Conservation (phyloP, 1,139 yeast species). For the Kurtzmaniella quercitrusa region DNA sequence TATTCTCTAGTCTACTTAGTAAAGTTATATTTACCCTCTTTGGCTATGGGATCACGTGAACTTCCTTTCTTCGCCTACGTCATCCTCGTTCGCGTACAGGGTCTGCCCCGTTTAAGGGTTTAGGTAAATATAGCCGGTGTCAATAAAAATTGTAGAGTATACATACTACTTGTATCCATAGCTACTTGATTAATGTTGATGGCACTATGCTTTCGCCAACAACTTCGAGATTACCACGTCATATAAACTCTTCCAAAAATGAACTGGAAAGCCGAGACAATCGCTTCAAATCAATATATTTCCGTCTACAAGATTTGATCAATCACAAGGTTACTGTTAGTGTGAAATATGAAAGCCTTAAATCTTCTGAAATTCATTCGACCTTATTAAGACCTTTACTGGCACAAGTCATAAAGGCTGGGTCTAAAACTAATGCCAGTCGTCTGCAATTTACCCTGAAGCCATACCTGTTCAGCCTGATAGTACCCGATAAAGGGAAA, state of each 20-base stretch:
- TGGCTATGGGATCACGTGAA: neutral
- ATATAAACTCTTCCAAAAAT: neutral
- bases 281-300: constrained; percentile 17
- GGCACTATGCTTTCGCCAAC: neutral
- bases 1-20: too few relatives aligned
- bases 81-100: neutral
- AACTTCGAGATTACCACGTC: neutral
- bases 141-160: neutral
- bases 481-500: constrained; percentile 5
- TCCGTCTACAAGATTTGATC: constrained; percentile 32
- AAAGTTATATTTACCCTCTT: too few relatives aligned
- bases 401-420: constrained; percentile 23
- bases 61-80: neutral
- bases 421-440: constrained; percentile 12
- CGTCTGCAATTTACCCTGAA: neutral
- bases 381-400: constrained; percentile 50
- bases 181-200: neutral
- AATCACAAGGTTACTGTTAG: constrained; percentile 42
- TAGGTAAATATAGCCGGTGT: neutral
- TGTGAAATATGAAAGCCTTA: constrained; percentile 53
- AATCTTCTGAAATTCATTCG: constrained; percentile 49
- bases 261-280: neutral
- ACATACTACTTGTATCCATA: neutral
- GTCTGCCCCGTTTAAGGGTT: neutral
- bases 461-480: neutral